A percentile compares a stretch with the other conserved stretches of the same genome.
These are phyloP conservation scores for Ganoderma lucidum DNA, from an alignment of 1,284 basidiomycete genomes.

Conservation along the genomic window DNA sequence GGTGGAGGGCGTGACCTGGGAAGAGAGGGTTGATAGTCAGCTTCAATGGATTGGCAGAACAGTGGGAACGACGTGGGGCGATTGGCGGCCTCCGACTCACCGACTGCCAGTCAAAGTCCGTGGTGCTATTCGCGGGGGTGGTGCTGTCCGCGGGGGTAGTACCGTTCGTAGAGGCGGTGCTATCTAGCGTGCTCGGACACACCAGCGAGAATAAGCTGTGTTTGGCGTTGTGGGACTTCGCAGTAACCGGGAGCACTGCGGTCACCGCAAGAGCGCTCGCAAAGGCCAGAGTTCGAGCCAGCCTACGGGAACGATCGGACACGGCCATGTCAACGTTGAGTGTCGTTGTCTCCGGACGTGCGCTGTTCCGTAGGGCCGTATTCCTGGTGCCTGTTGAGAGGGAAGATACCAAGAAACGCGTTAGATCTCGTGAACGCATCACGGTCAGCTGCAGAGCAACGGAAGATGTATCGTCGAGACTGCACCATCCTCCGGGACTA, in stretches of 20 bases:
- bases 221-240: neutral
- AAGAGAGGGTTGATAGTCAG: neutral
- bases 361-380: neutral
- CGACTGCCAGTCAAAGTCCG: neutral
- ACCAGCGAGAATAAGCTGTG: too few relatives aligned
- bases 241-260: neutral
- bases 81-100: neutral
- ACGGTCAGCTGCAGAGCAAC: too few relatives aligned
- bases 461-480: too few relatives aligned
- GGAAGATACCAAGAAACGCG: neutral
- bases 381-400: neutral
- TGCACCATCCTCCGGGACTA: too few relatives aligned
- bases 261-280: neutral
- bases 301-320: too few relatives aligned
- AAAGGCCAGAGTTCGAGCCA: neutral
- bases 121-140: neutral
- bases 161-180: neutral
- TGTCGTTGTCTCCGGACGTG: too few relatives aligned
- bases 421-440: neutral
- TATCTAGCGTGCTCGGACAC: neutral
- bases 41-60: neutral
- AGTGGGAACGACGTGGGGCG: neutral
- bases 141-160: too few relatives aligned
- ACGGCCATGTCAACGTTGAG: too few relatives aligned
- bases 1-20: conserved; percentile 27